Base-by-base conservation (phyloP, 2,329 filamentous ascomycete genomes). In the Aspergillus calidoustus region DNA sequence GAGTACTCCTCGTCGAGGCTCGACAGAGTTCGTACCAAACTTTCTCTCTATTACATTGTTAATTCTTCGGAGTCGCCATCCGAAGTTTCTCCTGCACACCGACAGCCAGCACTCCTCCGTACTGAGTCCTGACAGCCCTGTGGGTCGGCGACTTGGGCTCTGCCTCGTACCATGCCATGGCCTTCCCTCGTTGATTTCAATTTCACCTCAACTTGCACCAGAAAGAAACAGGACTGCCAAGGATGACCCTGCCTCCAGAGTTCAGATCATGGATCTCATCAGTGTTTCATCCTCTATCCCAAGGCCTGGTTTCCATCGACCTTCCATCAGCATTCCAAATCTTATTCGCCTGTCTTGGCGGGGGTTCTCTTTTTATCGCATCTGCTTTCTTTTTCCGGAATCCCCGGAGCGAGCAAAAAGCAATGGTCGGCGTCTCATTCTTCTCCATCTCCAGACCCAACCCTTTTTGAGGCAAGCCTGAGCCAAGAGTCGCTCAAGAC, bases 271-370 rank as follows among this genome's bases (percentile, higher is more conserved):
- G 34, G 34, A 41, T 41, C 34, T 17, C 34, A 43, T 57, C 54
- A 44, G 46, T 25, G 46, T 57, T 57, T 57, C 54, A 57, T 44
- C 54, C 30, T 31, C n/a, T 25, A 23, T 47, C 54, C 46, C 43
- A 47, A 41, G 25, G 25, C 25, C 25, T 3, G 6, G 34, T 41
- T 41, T 41, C 34, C 19, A n/a, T 19, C 34, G 11, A 28, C 43
- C 48, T 57, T 57, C 54, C 46, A 43, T 50, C 47, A 25, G 47
- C 22, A 25, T 57, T 57, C 54, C 46, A 50, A 43, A 17, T 43
- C 17, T 43, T 4, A 57, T 49, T 22, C 28, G 23, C 47, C 25
- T 31, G 13, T 15, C 23, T n/a, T 49, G 19, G 13, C 11, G 3
- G 34, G 4, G 34, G 34, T 8, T 41, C 30, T 7, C 28, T 48